Evolutionary conservation across 805 yeast species (phyloP).

Genomic region (Scheffersomyces spartinae): DNA sequence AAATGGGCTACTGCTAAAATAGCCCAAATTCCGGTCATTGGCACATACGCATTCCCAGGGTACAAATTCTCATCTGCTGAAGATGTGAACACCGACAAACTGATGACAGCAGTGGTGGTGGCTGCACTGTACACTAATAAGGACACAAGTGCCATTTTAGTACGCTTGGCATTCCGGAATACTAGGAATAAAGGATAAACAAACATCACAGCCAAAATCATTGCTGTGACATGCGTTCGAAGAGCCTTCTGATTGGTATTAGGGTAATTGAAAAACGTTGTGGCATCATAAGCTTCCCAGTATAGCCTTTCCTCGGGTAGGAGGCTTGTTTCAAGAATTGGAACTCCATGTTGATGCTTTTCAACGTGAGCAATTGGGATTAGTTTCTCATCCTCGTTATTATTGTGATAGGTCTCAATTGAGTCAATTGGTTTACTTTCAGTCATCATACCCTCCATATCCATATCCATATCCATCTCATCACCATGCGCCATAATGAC

Average conservation of each 20-base stretch:
- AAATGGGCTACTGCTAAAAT: conserved; percentile 44
- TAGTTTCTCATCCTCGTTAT: no score
- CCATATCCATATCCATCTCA: conserved; percentile 1
- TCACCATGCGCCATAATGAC: no score
- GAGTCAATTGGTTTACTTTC: neutral
- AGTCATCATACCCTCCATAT: neutral
- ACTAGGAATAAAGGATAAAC: conserved; percentile 62
- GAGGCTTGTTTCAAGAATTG: conserved; percentile 57
- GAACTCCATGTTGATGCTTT: conserved; percentile 53
- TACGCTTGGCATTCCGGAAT: conserved; percentile 46
- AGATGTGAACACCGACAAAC: conserved; percentile 44
- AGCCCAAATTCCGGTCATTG: conserved; percentile 51
- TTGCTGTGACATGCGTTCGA: conserved; percentile 39
- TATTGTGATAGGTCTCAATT: no score
- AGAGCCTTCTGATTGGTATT: conserved; percentile 40
- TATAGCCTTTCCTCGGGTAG: conserved; percentile 61
- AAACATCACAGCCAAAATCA: conserved; percentile 34
- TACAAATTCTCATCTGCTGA: conserved; percentile 52
- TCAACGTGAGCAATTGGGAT: conserved; percentile 23
- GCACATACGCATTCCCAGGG: conserved; percentile 64
- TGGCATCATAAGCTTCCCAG: conserved; percentile 74
- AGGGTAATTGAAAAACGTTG: conserved; percentile 54
- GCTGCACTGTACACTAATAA: conserved; percentile 39
- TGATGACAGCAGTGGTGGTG: conserved; percentile 38
- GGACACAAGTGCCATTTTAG: conserved; percentile 46